Conservation (phyloP, 345 rosid genomes). For the Kandelia obovata region DNA sequence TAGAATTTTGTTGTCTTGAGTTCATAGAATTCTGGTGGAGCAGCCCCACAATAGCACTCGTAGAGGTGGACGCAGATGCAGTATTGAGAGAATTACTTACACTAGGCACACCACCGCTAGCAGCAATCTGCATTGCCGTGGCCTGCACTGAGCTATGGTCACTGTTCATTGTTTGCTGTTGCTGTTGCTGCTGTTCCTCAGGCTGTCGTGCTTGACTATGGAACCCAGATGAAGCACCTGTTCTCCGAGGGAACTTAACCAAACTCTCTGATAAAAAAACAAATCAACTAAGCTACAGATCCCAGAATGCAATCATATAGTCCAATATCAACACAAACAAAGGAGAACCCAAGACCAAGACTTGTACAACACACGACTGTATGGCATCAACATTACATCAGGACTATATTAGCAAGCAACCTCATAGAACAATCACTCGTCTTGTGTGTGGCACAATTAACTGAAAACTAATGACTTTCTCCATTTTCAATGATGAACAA, state of each 20-base stretch:
- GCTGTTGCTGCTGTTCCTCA: conserved; percentile 58
- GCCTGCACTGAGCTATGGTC: conserved; percentile 56
- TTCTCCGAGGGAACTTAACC: conserved; percentile 85
- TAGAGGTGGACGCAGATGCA: conserved; percentile 57
- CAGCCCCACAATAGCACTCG: conserved; percentile 76
- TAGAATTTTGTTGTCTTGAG: conserved; percentile 66
- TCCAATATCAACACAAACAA: too few species aligned
- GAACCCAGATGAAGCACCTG: conserved; percentile 49
- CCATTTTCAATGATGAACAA: too few species aligned
- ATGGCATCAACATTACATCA: too few species aligned
- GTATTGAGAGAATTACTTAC: conserved; percentile 54
- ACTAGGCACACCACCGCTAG: conserved; percentile 48
- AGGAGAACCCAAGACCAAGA: too few species aligned
- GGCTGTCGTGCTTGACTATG: conserved; percentile 60
- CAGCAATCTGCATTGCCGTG: conserved; percentile 41
- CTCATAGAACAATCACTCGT: too few species aligned
- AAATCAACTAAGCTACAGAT: background rate
- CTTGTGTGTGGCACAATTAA: too few species aligned
- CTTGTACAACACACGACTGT: too few species aligned
- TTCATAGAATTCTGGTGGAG: conserved; percentile 92
- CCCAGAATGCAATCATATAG: too few species aligned
- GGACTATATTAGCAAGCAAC: too few species aligned
- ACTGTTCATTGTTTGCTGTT: conserved; percentile 39
- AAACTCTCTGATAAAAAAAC: conserved; percentile 66
- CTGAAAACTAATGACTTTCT: too few species aligned